Conservation (phyloP, 306 rosid genomes). For the Bauhinia variegata region DNA sequence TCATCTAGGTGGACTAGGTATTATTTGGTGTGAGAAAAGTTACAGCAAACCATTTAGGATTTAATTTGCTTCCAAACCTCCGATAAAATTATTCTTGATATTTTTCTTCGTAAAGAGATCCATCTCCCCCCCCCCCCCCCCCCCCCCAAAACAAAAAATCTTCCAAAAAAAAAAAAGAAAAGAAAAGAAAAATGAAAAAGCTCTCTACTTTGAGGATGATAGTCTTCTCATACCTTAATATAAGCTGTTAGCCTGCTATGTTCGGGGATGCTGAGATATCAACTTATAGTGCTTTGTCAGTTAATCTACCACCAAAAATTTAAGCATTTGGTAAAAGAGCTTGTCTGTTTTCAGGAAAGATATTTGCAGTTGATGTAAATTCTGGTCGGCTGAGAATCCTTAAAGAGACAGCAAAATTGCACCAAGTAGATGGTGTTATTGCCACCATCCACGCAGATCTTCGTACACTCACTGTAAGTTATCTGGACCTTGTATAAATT, state of each 20-base stretch:
- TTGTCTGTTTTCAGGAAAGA: conserved; percentile 59
- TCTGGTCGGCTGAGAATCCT: conserved; percentile 82
- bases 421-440: conserved; percentile 70
- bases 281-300: conserved; percentile 1
- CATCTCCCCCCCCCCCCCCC: not conserved
- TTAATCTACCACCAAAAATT: not conserved
- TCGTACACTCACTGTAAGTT: conserved; percentile 60
- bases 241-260: conserved; percentile 5
- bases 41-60: not conserved
- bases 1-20: conserved; percentile 77
- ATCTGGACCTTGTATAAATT: conserved; percentile 2
- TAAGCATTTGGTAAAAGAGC: conserved; percentile 11
- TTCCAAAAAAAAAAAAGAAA: too few relatives aligned
- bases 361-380: conserved; percentile 72
- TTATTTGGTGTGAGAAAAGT: conserved; percentile 5
- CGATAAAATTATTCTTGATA: not conserved
- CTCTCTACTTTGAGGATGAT: conserved; percentile 11
- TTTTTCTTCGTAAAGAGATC: conserved; percentile 7
- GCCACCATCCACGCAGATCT: conserved; percentile 70
- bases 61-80: conserved; percentile 10
- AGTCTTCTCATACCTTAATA: conserved; percentile 1
- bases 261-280: conserved; percentile 20
- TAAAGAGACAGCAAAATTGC: conserved; percentile 79
- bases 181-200: not conserved
- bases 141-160: too few relatives aligned